Base-by-base conservation (phyloP, 169 alveolate species). In the Plasmodium falciparum region DNA sequence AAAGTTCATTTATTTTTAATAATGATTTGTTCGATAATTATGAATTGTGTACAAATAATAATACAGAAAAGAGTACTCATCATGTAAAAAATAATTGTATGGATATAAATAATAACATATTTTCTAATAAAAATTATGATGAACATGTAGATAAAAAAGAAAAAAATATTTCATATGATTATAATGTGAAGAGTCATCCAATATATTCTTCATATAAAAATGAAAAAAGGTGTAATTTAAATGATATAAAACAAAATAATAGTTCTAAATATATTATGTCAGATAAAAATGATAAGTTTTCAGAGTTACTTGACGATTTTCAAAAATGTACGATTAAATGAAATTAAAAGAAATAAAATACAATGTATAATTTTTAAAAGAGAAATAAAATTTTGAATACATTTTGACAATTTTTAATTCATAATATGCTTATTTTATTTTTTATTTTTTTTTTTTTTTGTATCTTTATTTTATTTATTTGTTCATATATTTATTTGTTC, bases 201-300 rank as follows among this genome's bases (percentile, higher is more conserved):
- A 39, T 39, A 39, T 39, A 39, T 39, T 39, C 47, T 39, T 39
- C 11, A 9, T 50, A 26, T 1, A 70, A 70, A 13, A 50, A 11
- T 11, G 78, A 78, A 33, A 56, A 17, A n/a, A 29, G 56, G 0
- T 24, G 29, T 13, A 4, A 66, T 6, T 80, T 15, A 63, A 76
- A 17, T 59, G 45, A 29, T 5, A 20, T 8, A 11, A 58, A 47
- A 11, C 13, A 45, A 43, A 26, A 29, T 26, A 49, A 45, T 1
- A n/a, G 49, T 22, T 22, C 54, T 9, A 66, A 80, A 15, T 54
- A 69, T 12, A 80, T 80, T 20, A 54, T 83, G 54, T 50, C 92
- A 17, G 92, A 86, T n/a, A 86, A 86, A 49, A 86, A 72, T 72
- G 88, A 86, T 39, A 86, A 86, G 24, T 86, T 86, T 72, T 70